Percentiles rank a stretch among this genome's conserved stretches.
These are phyloP conservation scores for Geotrichum phurueaensis DNA, from an alignment of 1,139 yeast species.

Conservation along the genomic window DNA sequence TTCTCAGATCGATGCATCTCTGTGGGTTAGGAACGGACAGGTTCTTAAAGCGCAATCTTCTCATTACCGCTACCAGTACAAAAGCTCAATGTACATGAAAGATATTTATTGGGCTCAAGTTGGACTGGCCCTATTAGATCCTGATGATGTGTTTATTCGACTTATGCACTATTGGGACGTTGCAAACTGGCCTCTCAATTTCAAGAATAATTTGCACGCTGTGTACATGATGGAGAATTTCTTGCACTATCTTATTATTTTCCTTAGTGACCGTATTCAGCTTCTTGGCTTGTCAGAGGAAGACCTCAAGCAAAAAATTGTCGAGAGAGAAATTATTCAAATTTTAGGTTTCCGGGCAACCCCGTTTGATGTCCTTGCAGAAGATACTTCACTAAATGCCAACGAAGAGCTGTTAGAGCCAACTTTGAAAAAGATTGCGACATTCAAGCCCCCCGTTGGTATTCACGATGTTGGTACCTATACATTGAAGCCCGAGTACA, in stretches of 20 bases:
- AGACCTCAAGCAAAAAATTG: slow-evolving; percentile 46
- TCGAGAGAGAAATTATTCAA: slow-evolving; percentile 69
- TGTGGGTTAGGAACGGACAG: slow-evolving; percentile 87
- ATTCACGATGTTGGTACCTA: slow-evolving; percentile 64
- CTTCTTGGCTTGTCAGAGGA: slow-evolving; percentile 46
- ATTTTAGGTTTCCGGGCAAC: slow-evolving; percentile 64
- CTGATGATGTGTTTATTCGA: slow-evolving; percentile 53
- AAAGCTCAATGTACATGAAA: slow-evolving; percentile 69
- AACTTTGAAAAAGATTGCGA: slow-evolving; percentile 54
- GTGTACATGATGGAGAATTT: slow-evolving; percentile 80
- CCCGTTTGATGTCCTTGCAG: slow-evolving; percentile 63
- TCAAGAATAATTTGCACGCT: slow-evolving; percentile 35
- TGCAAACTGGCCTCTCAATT: slow-evolving; percentile 39
- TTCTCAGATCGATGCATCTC: slow-evolving; percentile 72
- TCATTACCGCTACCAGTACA: slow-evolving; percentile 71
- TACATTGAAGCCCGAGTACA: slow-evolving; percentile 53
- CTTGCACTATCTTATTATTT: slow-evolving; percentile 58
- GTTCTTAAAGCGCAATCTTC: slow-evolving; percentile 72
- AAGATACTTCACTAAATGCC: slow-evolving; percentile 46
- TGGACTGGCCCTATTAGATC: slow-evolving; percentile 50
- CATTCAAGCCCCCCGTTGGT: slow-evolving; percentile 58
- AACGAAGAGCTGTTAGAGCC: slow-evolving; percentile 67
- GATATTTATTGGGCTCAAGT: slow-evolving; percentile 71
- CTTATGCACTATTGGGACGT: slow-evolving; percentile 69
- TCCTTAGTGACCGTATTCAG: slow-evolving; percentile 62